Conservation (phyloP, 805 yeast genomes). For the Blastobotrys muscicola region DNA sequence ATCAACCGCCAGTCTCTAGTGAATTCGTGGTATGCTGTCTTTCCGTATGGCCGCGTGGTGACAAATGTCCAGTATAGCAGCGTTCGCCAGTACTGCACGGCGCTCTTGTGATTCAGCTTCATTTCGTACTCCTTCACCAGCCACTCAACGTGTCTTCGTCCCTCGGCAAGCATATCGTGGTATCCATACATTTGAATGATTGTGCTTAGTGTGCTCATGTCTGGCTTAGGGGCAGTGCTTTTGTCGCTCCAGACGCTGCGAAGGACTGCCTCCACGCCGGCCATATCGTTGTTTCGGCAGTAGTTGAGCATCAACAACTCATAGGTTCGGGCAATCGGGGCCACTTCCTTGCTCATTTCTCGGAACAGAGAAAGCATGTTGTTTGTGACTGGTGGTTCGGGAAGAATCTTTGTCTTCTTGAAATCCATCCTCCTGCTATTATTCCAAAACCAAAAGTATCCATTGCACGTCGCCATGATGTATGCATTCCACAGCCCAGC, state of each 20-base stretch:
- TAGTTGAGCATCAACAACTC: constrained; percentile 25
- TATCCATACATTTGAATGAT: constrained; percentile 21
- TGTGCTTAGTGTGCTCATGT: constrained; percentile 16
- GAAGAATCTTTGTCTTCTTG: constrained; percentile 1
- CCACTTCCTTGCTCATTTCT: constrained; percentile 22
- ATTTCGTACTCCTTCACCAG: constrained; percentile 12
- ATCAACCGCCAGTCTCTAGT: no score
- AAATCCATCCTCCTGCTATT: background rate
- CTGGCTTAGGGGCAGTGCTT: constrained; percentile 14
- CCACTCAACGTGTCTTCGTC: constrained; percentile 13
- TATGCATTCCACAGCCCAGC: constrained; percentile 28
- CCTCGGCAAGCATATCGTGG: constrained; percentile 18
- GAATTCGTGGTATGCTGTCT: background rate
- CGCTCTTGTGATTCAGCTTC: constrained; percentile 11
- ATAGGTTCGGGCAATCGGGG: constrained; percentile 26
- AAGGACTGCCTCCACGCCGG: constrained; percentile 15
- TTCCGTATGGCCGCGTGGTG: background rate
- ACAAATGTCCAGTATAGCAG: constrained; percentile 16
- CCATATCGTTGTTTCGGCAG: constrained; percentile 22
- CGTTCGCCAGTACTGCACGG: constrained; percentile 18
- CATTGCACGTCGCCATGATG: constrained; percentile 23
- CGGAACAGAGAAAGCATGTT: constrained; percentile 18
- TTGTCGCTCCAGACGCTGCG: constrained; percentile 23
- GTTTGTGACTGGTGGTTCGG: constrained; percentile 12
- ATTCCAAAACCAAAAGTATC: constrained; percentile 22